Evolutionary conservation across 805 yeast species (phyloP), one percentile per base, ranked within the genome.

Genomic region (Spathaspora passalidarum): DNA sequence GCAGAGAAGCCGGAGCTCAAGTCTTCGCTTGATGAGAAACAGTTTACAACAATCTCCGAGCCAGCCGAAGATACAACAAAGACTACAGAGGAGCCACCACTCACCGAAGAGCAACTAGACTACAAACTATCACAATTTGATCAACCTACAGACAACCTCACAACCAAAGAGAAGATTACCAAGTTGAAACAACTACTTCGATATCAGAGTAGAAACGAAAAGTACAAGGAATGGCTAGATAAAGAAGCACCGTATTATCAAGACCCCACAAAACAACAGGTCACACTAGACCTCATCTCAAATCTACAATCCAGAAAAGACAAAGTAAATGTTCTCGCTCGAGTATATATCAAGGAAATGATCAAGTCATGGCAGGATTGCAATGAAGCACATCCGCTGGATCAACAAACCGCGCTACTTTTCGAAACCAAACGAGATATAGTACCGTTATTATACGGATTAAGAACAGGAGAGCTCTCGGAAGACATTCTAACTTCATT

Each of bases 401-500:
- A 50, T 4, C 11, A 22, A 5, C 38, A 42, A 26, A 34, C 26
- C 22, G 45, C 37, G 7, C 16, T 69, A 8, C 51, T 69, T 4
- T 45, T 39, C 20, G 74, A 72, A 46, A 66, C 74, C 10, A 72
- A 71, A 49, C 51, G 55, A 20, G 75, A 71, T 78, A 57, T 88
- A 32, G 79, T 81, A 2, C 66, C 71, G 48, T 68, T 89, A 17
- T 69, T 72, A 32, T 69, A 71, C 52, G 66, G 63, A 45, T 57
- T 72, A 16, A 53, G 76, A 10, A 56, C 59, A 38, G 50, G 54
- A 17, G 63, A 56, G 40, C 50, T 88, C 5, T 68, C 73, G 22
- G 54, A 60, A 7, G 78, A 78, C 32, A 67, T 73, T 56, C 60
- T 80, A 36, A 75, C 76, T 0, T 76, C 86, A 0, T 62, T 89